Base-by-base conservation (phyloP, 2,329 filamentous ascomycete genomes). In the Cercospora canescens region DNA sequence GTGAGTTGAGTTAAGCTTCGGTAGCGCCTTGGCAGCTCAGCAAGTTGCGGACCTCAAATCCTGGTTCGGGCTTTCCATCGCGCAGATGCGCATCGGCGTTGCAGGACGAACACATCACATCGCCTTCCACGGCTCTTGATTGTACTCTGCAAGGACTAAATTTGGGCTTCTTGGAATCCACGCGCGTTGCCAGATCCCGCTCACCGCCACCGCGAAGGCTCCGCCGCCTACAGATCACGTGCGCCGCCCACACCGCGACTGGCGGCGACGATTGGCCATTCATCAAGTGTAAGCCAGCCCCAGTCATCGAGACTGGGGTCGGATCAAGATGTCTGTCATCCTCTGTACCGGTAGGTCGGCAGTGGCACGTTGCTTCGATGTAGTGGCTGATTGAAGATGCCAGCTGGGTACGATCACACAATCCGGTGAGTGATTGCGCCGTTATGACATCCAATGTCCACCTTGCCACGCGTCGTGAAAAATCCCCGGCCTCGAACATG, bases 321-420 rank as follows among this genome's bases (percentile, higher is more conserved):
- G 28, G 9, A 4, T 37, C 60, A 18, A 62, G 34, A 89, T 89
- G 88, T 89, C 86, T 71, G 88, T 90, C 67, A 89, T 90, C 74
- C 81, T 90, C 39, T 89, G 87, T 74, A 90, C 88, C 67, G 87
- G 87, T 89, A 79, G 76, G 83, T 72, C 21, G 26, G 24, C 18
- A 12, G 16, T 24, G 11, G n/a, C 35, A 24, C 28, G 28, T 69
- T 62, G 66, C 35, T 28, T 63, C 26, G 58, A 14, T 50, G 14
- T n/a, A n/a, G 26, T 14, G 9, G 18, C 30, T 35, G 32, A 56
- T 64, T 35, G 65, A 64, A 67, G 34, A 61, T 50, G 45, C 6
- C 76, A 72, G 89, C 89, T 75, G 89, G 89, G 69, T 91, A 91
- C 79, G 89, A 91, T 78, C 89, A 91, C 79, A 92, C 89, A 32